Conservation (phyloP, 2,329 filamentous ascomycete species). For the Botrytis cinerea region DNA sequence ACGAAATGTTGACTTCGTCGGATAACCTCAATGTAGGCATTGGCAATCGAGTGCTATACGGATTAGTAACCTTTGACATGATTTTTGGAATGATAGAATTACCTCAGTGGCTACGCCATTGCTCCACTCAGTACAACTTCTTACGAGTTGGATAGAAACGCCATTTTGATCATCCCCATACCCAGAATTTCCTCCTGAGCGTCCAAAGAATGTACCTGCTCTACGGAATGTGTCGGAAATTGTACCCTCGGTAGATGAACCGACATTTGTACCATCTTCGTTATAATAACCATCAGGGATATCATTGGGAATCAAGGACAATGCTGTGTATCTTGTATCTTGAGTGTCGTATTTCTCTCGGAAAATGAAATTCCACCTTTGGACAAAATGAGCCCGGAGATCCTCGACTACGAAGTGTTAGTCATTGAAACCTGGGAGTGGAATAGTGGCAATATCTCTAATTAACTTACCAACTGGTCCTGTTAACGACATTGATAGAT, state of each 20-base stretch:
- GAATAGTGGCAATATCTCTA: neutral
- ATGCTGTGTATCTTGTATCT: constrained; percentile 47
- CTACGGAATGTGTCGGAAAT: constrained; percentile 19
- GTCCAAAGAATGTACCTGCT: constrained; percentile 13
- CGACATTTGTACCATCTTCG: constrained; percentile 31
- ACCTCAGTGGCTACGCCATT: constrained; percentile 59
- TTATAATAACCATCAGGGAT: constrained; percentile 38
- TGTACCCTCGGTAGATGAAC: constrained; percentile 15
- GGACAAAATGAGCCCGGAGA: constrained; percentile 74
- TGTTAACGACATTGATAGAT: constrained; percentile 74
- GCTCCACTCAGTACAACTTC: constrained; percentile 57
- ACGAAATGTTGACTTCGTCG: constrained; percentile 69
- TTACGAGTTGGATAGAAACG: constrained; percentile 44
- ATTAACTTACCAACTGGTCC: constrained; percentile 49
- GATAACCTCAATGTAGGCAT: constrained; percentile 78
- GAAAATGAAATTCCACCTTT: constrained; percentile 92
- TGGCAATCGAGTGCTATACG: constrained; percentile 72
- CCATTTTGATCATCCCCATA: constrained; percentile 53
- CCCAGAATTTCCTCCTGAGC: neutral
- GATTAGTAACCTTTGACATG: constrained; percentile 15
- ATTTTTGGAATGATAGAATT: constrained; percentile 27
- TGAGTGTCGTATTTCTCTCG: constrained; percentile 70
- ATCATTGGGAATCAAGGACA: constrained; percentile 29
- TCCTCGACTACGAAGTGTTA: constrained; percentile 56
- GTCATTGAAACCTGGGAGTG: constrained; percentile 47